Evolutionary conservation across 768 basidiomycete genomes (phyloP).

Genomic region (Terana coerulea): DNA sequence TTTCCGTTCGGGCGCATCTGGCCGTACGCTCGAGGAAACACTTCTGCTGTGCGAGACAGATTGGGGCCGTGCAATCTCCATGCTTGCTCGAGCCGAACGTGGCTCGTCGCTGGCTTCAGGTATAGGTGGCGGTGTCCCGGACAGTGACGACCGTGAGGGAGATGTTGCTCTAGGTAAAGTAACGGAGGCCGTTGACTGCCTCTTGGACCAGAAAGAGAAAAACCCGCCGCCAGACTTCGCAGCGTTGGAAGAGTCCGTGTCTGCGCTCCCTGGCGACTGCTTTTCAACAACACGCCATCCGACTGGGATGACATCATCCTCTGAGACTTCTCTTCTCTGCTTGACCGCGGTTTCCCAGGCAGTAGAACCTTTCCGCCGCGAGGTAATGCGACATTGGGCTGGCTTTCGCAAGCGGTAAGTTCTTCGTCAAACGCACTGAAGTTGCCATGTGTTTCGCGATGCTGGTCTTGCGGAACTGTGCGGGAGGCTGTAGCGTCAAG

Average conservation of each 20-base stretch:
- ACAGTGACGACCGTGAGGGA: neutral
- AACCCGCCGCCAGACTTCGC: constrained; percentile 50
- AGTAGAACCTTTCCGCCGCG: constrained; percentile 65
- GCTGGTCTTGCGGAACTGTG: constrained; percentile 52
- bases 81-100: constrained; percentile 13
- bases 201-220: constrained; percentile 71
- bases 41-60: too few relatives aligned
- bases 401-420: constrained; percentile 44
- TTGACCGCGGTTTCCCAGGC: constrained; percentile 74
- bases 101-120: neutral
- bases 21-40: too few relatives aligned
- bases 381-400: constrained; percentile 73
- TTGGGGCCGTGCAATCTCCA: constrained; percentile 16
- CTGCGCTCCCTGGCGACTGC: constrained; percentile 33
- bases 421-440: constrained; percentile 61
- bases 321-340: constrained; percentile 40
- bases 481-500: constrained; percentile 43
- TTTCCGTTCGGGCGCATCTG: neutral
- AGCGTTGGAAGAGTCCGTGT: constrained; percentile 41
- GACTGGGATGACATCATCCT: constrained; percentile 57
- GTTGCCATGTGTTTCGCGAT: constrained; percentile 56
- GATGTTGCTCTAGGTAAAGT: constrained; percentile 1
- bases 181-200: constrained; percentile 22
- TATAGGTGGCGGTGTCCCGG: neutral
- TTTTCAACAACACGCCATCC: constrained; percentile 74